Evolutionary conservation across 352 stramenopile species (phyloP), one percentile per base, ranked within the genome.

Genomic region (Phytopythium boreale): DNA sequence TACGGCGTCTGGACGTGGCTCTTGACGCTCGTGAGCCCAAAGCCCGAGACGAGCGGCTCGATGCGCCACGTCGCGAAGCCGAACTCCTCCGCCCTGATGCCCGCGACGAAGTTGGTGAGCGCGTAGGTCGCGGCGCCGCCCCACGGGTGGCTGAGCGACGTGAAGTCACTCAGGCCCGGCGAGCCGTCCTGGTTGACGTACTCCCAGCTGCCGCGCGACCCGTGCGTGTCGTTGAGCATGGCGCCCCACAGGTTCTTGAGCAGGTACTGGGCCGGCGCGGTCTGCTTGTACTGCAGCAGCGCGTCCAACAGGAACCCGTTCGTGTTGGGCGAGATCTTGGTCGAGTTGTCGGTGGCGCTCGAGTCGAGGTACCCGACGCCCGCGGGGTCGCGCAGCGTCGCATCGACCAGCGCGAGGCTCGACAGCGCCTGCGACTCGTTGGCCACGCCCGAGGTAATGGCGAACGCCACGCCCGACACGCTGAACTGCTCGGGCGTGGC

Each of bases 231-330:
- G 64, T 71, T 66, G 20, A 75, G 56, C 68, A 75, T 75, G 52
- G 61, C 68, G 27, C 70, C 68, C 68, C 68, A 75, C 27, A 71
- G 61, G 56, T 71, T 75, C 44, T 71, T 61, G 6, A 75, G 55
- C 52, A 75, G 53, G 31, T 71, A 75, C 12, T 50, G 62, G 26
- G 64, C 64, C n/a, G 70, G 47, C 26, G 62, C 63, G n/a, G 50
- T 68, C 46, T 72, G 64, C 26, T 56, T 56, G 26, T 34, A 46
- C 43, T 70, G 58, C 12, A 72, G 29, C 17, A 75, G 59, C 27
- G 61, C 69, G 31, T 75, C 61, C 4, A 75, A 59, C 37, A 75
- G 39, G 49, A 75, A 72, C 4, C 69, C 66, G 58, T 75, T 72
- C 26, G 69, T 75, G 59, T 75, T 75, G 15, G 69, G 69, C 11